Conservation (phyloP, 108 stramenopile species). For the Schizochytrium sp. region DNA sequence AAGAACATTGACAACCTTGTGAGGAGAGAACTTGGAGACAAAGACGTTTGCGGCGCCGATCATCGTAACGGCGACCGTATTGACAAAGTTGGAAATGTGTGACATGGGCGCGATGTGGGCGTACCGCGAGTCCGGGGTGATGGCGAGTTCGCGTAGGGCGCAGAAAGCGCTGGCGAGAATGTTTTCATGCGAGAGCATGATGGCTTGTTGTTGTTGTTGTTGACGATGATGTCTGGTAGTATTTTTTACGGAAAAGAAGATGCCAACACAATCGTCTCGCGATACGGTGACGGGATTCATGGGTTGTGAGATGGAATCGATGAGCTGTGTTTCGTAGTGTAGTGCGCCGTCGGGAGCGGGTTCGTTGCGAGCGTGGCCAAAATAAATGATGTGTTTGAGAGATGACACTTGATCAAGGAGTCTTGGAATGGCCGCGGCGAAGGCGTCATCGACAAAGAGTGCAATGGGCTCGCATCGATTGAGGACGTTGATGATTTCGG, state of each 20-base stretch:
- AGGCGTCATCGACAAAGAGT: not conserved
- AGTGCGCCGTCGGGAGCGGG: not conserved
- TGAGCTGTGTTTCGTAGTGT: not conserved
- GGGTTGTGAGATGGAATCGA: not conserved
- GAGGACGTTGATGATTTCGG: not conserved
- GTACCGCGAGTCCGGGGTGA: not conserved
- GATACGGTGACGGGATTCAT: constrained; percentile 28
- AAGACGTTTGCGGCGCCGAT: not conserved
- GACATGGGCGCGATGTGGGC: not conserved
- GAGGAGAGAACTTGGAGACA: not conserved
- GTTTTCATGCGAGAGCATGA: constrained; percentile 92
- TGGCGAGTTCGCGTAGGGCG: not conserved
- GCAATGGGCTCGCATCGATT: not conserved
- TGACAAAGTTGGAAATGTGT: not conserved
- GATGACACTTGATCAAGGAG: not conserved
- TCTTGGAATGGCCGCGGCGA: not conserved
- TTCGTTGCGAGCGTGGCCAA: not conserved
- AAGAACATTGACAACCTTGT: not conserved
- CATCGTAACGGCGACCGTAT: not conserved
- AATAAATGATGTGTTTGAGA: not conserved
- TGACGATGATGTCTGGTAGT: constrained; percentile 60
- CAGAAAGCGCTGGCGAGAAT: constrained; percentile 24
- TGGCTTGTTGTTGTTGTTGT: constrained; percentile 82
- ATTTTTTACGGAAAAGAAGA: constrained; percentile 53
- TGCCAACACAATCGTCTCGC: constrained; percentile 66